Percentiles rank a stretch among this genome's conserved stretches.
phyloP scores from a whole-genome alignment of 2,329 filamentous ascomycete species.

The Sporothrix luriei region DNA sequence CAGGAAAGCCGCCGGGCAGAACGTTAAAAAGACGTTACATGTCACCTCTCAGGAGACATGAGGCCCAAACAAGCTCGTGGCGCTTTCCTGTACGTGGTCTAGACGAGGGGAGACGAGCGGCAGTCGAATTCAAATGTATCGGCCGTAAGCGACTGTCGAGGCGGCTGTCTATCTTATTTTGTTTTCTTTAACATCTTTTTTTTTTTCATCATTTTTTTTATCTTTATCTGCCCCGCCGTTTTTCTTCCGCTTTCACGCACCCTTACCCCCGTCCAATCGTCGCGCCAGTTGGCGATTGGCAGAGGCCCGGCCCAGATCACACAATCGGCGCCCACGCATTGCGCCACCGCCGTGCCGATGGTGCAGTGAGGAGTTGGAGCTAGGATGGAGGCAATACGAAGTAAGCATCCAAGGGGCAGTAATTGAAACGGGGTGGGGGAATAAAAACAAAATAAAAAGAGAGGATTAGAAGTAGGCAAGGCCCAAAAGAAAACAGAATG shows the following conservation, averaged over 20 bases:
- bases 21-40: not conserved
- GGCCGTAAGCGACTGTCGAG: not conserved
- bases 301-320: conserved; percentile 21
- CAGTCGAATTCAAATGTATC: not conserved
- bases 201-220: not conserved
- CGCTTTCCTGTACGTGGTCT: conserved; percentile 9
- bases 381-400: not conserved
- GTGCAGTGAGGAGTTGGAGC: conserved; percentile 20
- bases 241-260: not conserved
- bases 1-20: not conserved
- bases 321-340: conserved; percentile 26
- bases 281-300: conserved; percentile 6
- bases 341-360: conserved; percentile 26
- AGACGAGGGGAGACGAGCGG: not conserved
- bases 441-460: not conserved
- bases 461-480: not conserved
- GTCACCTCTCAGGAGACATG: too few species aligned
- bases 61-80: not conserved
- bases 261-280: not conserved
- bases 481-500: not conserved
- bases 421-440: not conserved
- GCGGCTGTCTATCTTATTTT: not conserved
- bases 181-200: not conserved
- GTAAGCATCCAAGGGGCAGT: not conserved
- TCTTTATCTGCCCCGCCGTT: not conserved